Conservation (phyloP, 768 basidiomycete species). For the Serpula lacrymans region DNA sequence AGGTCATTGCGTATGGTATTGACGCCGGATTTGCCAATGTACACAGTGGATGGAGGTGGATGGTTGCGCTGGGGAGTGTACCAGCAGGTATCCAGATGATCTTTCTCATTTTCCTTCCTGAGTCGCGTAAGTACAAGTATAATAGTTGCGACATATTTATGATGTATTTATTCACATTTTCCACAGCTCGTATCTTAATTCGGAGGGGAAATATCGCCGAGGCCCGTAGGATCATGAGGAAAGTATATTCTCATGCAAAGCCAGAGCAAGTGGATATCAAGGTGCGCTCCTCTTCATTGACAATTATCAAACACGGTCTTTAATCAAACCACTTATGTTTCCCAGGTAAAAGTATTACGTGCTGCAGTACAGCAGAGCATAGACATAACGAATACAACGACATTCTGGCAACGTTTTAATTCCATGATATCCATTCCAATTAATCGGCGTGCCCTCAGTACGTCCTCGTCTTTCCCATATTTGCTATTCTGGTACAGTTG, state of each 20-base stretch:
- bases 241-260: conserved; percentile 67
- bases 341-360: conserved; percentile 55
- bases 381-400: conserved; percentile 58
- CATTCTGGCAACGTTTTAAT: conserved; percentile 50
- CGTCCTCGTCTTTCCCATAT: conserved; percentile 17
- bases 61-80: conserved; percentile 74
- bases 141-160: not conserved
- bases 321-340: not conserved
- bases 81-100: conserved; percentile 64
- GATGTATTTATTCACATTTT: not conserved
- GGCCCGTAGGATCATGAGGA: conserved; percentile 55
- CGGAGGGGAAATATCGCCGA: conserved; percentile 45
- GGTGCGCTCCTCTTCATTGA: conserved; percentile 31
- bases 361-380: conserved; percentile 59
- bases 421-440: conserved; percentile 54
- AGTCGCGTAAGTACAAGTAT: conserved; percentile 58
- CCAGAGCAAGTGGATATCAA: conserved; percentile 66
- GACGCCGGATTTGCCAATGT: conserved; percentile 62
- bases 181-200: conserved; percentile 63
- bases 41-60: conserved; percentile 74
- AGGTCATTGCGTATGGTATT: conserved; percentile 75
- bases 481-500: not conserved
- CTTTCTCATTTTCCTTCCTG: conserved; percentile 65
- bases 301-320: not conserved
- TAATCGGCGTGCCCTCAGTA: conserved; percentile 70